Evolutionary conservation across 1,139 yeast genomes (phyloP), one percentile per base, ranked within the genome.

Genomic region (Nakaseomyces delphensis): DNA sequence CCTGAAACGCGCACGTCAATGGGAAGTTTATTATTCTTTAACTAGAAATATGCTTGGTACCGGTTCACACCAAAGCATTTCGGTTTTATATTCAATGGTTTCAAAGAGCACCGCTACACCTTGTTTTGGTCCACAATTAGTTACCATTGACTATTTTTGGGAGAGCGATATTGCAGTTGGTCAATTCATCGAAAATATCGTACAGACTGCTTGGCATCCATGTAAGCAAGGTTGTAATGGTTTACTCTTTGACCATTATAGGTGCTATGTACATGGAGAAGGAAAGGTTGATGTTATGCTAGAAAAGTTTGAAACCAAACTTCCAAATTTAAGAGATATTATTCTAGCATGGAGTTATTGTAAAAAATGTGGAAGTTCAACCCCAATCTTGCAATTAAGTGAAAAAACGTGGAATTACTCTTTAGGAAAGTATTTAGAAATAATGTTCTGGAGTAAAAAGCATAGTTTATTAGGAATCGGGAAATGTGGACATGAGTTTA

Each of bases 341-440:
- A 77, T 93, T 40, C 68, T 87, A 39, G 82, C 89, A 71, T 93
- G 98, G 98, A 84, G 95, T 59, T 79, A 76, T 50, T 93, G 99
- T 63, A 84, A 82, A 45, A 71, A 70, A 41, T 93, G 99, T 60
- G 74, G 78, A 15, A 74, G 71, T 38, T 71, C 83, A 0, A 80
- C 95, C 3, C 94, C 96, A 0, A 79, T 84, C 11, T 67, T 79
- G 19, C 84, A 86, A n/a, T 77, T 93, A 83, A 83, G 85, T 53
- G 91, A 86, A 43, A 82, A 81, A 23, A 80, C 96, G 0, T 89
- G 94, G 80, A 86, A 82, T 56, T 79, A 81, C 50, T 89, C 97
- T 0, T 79, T 93, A 60, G 98, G 98, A 0, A 93, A 91, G 57
- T 93, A 84, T 56, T 68, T 93, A 37, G 97, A 93, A 63, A 66